Evolutionary conservation across 306 rosid species (phyloP).

Genomic region (Inga laurina): DNA sequence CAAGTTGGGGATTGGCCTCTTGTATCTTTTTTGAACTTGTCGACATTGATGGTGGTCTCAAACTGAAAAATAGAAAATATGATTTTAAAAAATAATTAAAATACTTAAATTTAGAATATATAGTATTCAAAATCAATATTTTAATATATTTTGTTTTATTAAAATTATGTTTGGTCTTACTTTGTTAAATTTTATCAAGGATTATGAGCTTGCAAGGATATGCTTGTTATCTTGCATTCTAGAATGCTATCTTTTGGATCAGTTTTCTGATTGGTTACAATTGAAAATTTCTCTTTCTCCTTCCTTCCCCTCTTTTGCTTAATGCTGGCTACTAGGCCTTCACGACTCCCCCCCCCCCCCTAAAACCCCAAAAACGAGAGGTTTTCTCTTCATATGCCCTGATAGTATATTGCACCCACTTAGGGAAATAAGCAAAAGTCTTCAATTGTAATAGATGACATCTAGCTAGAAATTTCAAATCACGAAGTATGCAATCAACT

Average conservation of each 20-base stretch:
- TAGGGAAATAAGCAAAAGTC: not conserved
- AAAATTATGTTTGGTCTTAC: not conserved
- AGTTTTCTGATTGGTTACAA: not conserved
- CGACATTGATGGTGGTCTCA: constrained; percentile 48
- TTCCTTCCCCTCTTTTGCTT: not conserved
- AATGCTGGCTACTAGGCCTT: not conserved
- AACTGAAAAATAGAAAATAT: constrained; percentile 48
- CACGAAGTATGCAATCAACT: not conserved
- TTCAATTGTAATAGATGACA: not conserved
- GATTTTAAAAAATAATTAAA: not conserved
- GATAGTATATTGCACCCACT: not conserved
- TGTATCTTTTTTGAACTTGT: constrained; percentile 52
- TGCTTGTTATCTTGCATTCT: not conserved
- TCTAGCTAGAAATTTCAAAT: not conserved
- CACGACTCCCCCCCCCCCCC: not conserved
- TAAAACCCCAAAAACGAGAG: not conserved
- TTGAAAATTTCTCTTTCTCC: not conserved
- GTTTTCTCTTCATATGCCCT: not conserved
- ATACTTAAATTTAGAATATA: not conserved
- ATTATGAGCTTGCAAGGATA: not conserved
- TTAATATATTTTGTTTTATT: not conserved
- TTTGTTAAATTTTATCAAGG: not conserved
- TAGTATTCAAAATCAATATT: not conserved
- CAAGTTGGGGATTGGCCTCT: constrained; percentile 53
- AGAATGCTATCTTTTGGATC: not conserved